Base-by-base conservation (phyloP, 345 rosid species). In the Boechera divaricarpa region DNA sequence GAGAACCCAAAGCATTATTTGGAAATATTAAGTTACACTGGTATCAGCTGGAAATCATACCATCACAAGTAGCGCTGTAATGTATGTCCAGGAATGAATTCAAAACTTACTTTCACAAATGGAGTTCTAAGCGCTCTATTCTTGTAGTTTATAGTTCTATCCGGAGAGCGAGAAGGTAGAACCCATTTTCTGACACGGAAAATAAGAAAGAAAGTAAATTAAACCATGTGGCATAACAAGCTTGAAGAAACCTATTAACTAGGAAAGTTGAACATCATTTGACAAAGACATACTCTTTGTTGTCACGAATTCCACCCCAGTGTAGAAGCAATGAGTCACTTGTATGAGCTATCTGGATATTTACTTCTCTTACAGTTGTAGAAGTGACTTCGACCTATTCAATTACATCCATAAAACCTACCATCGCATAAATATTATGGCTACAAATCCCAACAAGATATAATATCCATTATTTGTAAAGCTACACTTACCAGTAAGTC, bases 91-190 rank as follows among this genome's bases (percentile, higher is more conserved):
- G 62, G 77, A 51, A 36, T 38, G 53, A n/a, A 26, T 36, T 69
- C 61, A 53, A 51, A 54, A 80, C 89, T 76, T 82, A 93, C 99
- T 77, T 85, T 87, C 29, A 85, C 83, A 68, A 96, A 92, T 63
- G 98, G 96, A 79, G 91, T 86, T 85, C 99, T 87, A 57, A 96
- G 92, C 41, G 98, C 99, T 83, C 87, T 89, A 76, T 93, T 87
- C 86, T 96, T 93, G 79, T 92, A 84, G 79, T 82, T 86, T 86
- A 76, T 82, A 60, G 93, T 90, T 79, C 96, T 97, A 73, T 90
- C 86, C 10, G 98, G 99, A 44, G 55, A 79, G 60, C 71, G 84
- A 73, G 93, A 87, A 63, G 99, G 99, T 77, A 96, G 90, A 29
- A 83, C 77, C 99, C 99, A 96, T 74, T 87, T 91, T 69, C 99